Base-by-base conservation (phyloP, 192 early-diverging fungal genomes). In the Lunasporangiospora selenospora region DNA sequence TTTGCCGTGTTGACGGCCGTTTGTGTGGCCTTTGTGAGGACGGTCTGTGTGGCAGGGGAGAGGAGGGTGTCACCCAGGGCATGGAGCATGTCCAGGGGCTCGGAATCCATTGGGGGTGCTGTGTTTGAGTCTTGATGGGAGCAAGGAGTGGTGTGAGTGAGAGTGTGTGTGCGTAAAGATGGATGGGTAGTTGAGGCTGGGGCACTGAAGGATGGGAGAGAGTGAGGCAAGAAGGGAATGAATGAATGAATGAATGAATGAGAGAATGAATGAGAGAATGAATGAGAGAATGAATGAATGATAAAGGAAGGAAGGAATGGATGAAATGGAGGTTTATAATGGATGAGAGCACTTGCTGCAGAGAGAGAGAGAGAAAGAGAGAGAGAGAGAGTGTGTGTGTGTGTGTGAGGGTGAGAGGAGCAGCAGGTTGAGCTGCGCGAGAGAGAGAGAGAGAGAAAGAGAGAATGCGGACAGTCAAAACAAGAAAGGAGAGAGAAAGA, bases 1-100 rank as follows among this genome's bases (percentile, higher is more conserved):
- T 15, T 15, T 38, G 16, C 15, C 16, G 41, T 43, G 41, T 18
- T 4, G 15, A 32, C 30, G 48, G 48, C 30, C n/a, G 30, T 24
- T 23, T 38, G 30, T 9, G 51, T 38, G 32, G 36, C 51, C 37
- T 34, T 38, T 30, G 51, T n/a, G 51, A 53, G 51, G n/a, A 53
- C 15, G n/a, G 51, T 24, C 12, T 27, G 3, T 27, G 51, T 53
- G 15, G 51, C 3, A 2, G n/a, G 10, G 51, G 21, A 1, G 32
- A 53, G 36, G 34, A 53, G 16, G 4, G 48, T 33, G 24, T 51
- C 48, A 8, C 30, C 19, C 21, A 31, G 45, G 2, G 45, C 45
- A 16, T 21, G 13, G 18, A 26, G 13, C 21, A 27, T 19, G 18
- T 21, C 45, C 45, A 47, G 18, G 45, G n/a, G n/a, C n/a, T 26